Percentiles rank a stretch among this genome's conserved stretches.
Evolutionary conservation across 1,284 basidiomycete genomes (phyloP).

Genomic region (Tetrapyrgos nigripes): DNA sequence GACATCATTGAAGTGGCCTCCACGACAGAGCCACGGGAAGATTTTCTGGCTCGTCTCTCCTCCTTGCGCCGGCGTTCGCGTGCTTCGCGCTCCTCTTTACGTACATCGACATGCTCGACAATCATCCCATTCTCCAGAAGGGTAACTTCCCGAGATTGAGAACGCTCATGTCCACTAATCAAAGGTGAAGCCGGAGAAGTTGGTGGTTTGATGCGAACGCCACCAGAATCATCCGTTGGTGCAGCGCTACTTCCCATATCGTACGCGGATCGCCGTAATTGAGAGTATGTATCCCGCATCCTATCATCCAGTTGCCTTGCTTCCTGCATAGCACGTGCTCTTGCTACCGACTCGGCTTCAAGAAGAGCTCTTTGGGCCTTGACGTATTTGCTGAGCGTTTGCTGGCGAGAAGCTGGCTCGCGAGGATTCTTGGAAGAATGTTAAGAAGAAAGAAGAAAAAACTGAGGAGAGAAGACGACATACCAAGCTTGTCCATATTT

Average conservation of each 20-base stretch:
- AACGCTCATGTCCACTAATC: slow-evolving; percentile 46
- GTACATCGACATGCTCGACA: slow-evolving; percentile 85
- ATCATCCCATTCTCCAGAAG: slow-evolving; percentile 87
- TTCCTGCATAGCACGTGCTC: slow-evolving; percentile 77
- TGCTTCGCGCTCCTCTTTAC: slow-evolving; percentile 77
- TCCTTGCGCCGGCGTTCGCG: slow-evolving; percentile 70
- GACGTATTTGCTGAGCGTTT: slow-evolving; percentile 74
- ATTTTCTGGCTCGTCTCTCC: slow-evolving; percentile 75
- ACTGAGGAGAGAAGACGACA: slow-evolving; percentile 26
- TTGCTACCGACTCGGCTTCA: slow-evolving; percentile 78
- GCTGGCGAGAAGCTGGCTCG: slow-evolving; percentile 78
- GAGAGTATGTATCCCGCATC: slow-evolving; percentile 79
- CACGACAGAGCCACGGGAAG: slow-evolving; percentile 67
- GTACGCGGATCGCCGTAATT: slow-evolving; percentile 77
- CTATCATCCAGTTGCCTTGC: slow-evolving; percentile 74
- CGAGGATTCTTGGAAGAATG: slow-evolving; percentile 68
- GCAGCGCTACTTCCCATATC: slow-evolving; percentile 58
- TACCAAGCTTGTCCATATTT: slow-evolving; percentile 88
- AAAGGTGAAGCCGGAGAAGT: slow-evolving; percentile 46
- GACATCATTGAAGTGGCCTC: slow-evolving; percentile 78
- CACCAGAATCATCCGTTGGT: slow-evolving; percentile 59
- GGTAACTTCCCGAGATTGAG: slow-evolving; percentile 74
- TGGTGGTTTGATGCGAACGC: slow-evolving; percentile 72
- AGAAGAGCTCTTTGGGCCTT: slow-evolving; percentile 73
- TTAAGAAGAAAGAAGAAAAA: slow-evolving; percentile 17